A percentile compares a stretch with the other conserved stretches of the same genome.
phyloP scores from a whole-genome alignment of 495 filamentous ascomycete species.

The Ramalina peruviana region DNA sequence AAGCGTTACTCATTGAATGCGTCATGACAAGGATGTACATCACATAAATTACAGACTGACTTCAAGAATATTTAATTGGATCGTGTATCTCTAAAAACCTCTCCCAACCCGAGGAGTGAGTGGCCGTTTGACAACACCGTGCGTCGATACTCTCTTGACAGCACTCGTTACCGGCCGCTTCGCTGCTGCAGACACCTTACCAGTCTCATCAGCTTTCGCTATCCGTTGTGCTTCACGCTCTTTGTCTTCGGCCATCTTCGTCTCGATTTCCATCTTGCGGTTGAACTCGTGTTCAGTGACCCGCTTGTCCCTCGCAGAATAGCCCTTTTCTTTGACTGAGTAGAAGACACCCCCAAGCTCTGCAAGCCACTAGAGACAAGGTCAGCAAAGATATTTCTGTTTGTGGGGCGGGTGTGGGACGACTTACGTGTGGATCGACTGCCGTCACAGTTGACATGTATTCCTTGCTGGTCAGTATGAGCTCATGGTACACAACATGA shows the following conservation, averaged over 20 bases:
- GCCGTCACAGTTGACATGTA: constrained; percentile 98
- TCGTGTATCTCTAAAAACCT: constrained; percentile 14
- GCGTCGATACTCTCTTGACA: constrained; percentile 17
- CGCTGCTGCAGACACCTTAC: constrained; percentile 1
- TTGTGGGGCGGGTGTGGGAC: not conserved
- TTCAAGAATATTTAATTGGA: too few species aligned
- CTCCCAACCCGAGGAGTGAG: constrained; percentile 19
- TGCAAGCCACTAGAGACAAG: constrained; percentile 61
- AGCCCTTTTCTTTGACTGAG: constrained; percentile 94
- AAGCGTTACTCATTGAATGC: too few species aligned
- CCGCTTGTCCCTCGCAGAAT: constrained; percentile 74
- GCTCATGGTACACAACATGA: constrained; percentile 96
- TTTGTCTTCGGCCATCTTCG: constrained; percentile 82
- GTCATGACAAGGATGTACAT: too few species aligned
- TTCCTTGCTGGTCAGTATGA: constrained; percentile 92
- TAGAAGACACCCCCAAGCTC: constrained; percentile 99
- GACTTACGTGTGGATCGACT: constrained; percentile 72
- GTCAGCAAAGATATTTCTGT: not conserved
- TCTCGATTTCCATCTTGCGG: constrained; percentile 87
- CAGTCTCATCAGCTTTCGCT: constrained; percentile 9
- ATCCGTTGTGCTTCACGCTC: constrained; percentile 30
- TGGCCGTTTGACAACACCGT: constrained; percentile 25
- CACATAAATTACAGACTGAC: too few species aligned
- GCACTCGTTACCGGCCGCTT: constrained; percentile 3
- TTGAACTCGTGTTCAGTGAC: constrained; percentile 93